Conservation (phyloP, 768 basidiomycete genomes). For the Mycena olivaceomarginata region DNA sequence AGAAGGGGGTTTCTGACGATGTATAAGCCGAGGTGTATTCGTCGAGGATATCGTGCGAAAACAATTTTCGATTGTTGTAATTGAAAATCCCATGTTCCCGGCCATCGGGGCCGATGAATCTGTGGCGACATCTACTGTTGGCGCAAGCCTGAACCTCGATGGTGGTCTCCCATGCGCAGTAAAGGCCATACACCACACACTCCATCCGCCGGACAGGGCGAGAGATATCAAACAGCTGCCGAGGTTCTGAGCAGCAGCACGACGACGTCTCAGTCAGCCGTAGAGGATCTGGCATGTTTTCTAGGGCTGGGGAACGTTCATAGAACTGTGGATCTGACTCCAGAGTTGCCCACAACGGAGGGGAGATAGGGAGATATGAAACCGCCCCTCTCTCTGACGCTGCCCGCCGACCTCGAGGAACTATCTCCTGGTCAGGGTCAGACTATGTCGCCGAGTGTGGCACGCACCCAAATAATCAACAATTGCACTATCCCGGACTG, state of each 20-base stretch:
- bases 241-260: constrained; percentile 23
- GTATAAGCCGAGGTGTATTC: constrained; percentile 40
- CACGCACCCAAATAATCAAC: constrained; percentile 12
- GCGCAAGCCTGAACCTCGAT: constrained; percentile 38
- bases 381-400: background rate
- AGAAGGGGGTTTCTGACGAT: constrained; percentile 36
- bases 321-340: constrained; percentile 11
- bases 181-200: constrained; percentile 26
- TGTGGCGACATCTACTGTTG: constrained; percentile 1
- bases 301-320: background rate
- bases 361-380: constrained; percentile 34
- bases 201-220: background rate
- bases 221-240: background rate
- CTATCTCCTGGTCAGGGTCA: background rate
- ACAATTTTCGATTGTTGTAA: constrained; percentile 37
- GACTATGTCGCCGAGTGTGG: background rate
- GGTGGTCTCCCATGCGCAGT: background rate
- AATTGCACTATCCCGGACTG: background rate
- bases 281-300: background rate
- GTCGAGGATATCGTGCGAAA: constrained; percentile 40
- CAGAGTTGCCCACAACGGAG: constrained; percentile 29
- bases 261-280: constrained; percentile 6
- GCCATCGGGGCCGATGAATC: constrained; percentile 33
- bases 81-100: constrained; percentile 41
- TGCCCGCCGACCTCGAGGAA: background rate